Conservation (phyloP, 345 rosid genomes). For the Acer negundo region DNA sequence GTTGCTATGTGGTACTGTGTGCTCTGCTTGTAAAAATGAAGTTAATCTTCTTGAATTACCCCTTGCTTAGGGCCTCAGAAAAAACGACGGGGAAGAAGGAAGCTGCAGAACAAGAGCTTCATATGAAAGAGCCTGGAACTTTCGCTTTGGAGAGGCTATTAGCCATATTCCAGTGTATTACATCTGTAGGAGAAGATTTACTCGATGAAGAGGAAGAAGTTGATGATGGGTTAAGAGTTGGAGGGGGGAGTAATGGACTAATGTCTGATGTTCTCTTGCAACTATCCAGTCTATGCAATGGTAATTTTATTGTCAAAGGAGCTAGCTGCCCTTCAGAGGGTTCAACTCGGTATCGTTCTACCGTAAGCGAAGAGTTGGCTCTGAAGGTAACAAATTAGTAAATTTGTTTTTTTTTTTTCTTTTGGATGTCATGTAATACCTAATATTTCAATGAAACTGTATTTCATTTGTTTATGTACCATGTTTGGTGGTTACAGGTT, state of each 20-base stretch:
- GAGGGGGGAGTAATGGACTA: conserved; percentile 40
- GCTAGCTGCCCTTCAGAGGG: conserved; percentile 87
- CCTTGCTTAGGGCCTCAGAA: conserved; percentile 60
- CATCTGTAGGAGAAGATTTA: conserved; percentile 56
- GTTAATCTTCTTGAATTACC: neutral
- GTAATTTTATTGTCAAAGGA: conserved; percentile 74
- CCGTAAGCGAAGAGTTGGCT: conserved; percentile 71
- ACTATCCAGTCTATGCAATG: conserved; percentile 79
- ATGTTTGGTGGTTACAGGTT: conserved; percentile 49
- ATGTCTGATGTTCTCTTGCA: conserved; percentile 75
- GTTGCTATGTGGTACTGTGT: neutral
- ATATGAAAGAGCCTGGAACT: conserved; percentile 89
- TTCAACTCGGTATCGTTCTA: conserved; percentile 74
- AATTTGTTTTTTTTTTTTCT: neutral
- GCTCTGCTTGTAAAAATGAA: neutral
- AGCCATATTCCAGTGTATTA: conserved; percentile 85
- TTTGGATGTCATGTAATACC: neutral
- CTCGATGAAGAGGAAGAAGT: conserved; percentile 49
- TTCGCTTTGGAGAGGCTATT: conserved; percentile 84
- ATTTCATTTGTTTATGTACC: neutral
- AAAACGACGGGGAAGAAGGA: conserved; percentile 73
- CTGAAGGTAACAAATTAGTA: conserved; percentile 51
- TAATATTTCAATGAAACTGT: neutral
- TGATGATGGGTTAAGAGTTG: conserved; percentile 36
- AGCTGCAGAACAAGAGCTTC: conserved; percentile 71